Evolutionary conservation across 2,329 filamentous ascomycete species (phyloP), one percentile per base, ranked within the genome.

Genomic region (Microdochium paspali): DNA sequence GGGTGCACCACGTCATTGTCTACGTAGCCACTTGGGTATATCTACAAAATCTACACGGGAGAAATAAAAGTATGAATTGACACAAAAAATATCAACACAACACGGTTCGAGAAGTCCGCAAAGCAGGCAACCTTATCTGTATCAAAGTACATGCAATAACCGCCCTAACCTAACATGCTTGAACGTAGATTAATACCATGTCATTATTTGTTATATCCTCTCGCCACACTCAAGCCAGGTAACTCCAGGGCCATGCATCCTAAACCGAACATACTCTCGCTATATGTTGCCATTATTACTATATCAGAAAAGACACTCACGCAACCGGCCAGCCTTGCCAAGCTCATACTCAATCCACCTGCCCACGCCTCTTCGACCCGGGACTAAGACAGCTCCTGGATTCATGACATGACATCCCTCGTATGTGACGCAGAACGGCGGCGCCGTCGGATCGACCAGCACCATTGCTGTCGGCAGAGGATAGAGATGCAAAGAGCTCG

Each of bases 331-430:
- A 48, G 76, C 72, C 45, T 71, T 76, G 24, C 80, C 74, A 40
- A 87, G 65, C 64, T 87, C 85, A 69, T 91, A 97, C 68, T 97
- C 93, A 1, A 91, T 75, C 91, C 93, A 97, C 52, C 83, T 76
- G 5, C 82, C 86, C 6, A 84, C 79, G 3, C 82, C 81, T 53
- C 80, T 78, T 46, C 82, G 75, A 1, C 83, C 84, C 0, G 79
- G 71, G 0, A 87, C 82, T 23, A 94, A 74, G 45, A 98, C 66
- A 44, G 77, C 75, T 5, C 90, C 89, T 0, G 93, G 90, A 62
- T 98, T 98, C 78, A 98, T 84, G 28, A 96, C 90, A 68, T 93
- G 87, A 60, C 93, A 97, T 0, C 90, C 91, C 65, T 95, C 91
- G 60, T 97, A 97, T 13, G 87, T 95, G 53, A 96, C 72, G 47